A percentile compares a stretch with the other conserved stretches of the same genome.
phyloP scores from a whole-genome alignment of 495 filamentous ascomycete genomes.

The Trichocladium antarcticum region DNA sequence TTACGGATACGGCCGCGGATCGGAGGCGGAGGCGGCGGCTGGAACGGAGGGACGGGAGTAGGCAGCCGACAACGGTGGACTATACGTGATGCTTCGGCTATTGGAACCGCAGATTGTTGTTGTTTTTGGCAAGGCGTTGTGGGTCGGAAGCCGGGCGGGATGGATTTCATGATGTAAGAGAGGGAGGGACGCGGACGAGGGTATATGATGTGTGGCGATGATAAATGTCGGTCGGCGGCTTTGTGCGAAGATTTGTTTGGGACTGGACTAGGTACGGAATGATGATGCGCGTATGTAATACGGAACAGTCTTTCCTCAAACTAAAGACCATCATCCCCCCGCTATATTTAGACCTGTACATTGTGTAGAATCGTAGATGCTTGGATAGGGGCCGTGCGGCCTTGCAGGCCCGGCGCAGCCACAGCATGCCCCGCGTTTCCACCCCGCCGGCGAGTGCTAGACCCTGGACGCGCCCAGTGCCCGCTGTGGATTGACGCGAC shows the following conservation, averaged over 20 bases:
- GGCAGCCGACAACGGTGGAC: slow-evolving; percentile 31
- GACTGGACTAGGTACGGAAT: no score
- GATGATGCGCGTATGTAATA: no score
- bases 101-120: not conserved
- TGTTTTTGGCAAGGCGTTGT: not conserved
- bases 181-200: no score
- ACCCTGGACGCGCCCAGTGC: no score
- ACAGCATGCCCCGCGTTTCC: not conserved
- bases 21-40: slow-evolving; percentile 37
- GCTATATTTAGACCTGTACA: no score
- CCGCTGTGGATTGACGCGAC: not conserved
- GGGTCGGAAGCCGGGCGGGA: not conserved
- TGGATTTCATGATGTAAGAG: not conserved
- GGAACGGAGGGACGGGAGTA: slow-evolving; percentile 36
- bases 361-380: no score
- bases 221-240: no score
- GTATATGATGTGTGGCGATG: no score
- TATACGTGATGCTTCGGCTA: slow-evolving; percentile 20
- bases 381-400: not conserved
- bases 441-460: not conserved
- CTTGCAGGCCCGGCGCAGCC: not conserved
- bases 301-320: no score
- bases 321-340: no score
- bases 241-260: no score
- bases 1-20: slow-evolving; percentile 25